Evolutionary conservation across 1,284 basidiomycete species (phyloP), one percentile per base, ranked within the genome.

Genomic region (Puccinia sorghi): DNA sequence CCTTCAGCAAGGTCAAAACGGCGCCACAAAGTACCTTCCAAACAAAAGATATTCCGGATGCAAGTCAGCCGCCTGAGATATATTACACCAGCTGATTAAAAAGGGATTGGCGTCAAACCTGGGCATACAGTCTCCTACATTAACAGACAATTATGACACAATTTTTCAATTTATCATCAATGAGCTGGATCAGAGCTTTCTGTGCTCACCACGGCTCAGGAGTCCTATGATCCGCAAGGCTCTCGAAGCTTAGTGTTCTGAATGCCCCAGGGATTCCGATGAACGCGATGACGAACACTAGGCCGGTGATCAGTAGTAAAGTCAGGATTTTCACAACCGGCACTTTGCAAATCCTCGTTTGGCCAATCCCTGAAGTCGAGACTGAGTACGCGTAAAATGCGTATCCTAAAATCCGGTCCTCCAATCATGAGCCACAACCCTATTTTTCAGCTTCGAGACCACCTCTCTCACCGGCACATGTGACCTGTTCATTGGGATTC

Each of bases 1-100:
- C 50, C 52, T 54, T 71, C 9, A 71, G 39, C 27, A 71, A 39
- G 22, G 69, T 71, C 13, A 71, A 48, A 12, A 71, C n/a, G n/a
- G 12, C 50, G n/a, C 52, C 69, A 22, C 69, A 56, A 56, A 57
- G 37, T 8, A 71, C 22, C 69, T 71, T 37, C 3, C 3, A 25
- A 46, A n/a, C 11, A 64, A 64, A 64, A 43, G 12, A 13, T 9
- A n/a, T 63, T 63, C n/a, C 9, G 9, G 7, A 41, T 12, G 27
- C 41, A 41, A 4, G n/a, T 64, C 41, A 64, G 39, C 41, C 1
- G 46, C 13, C 46, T 63, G 17, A 4, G 32, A n/a, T 2, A 12
- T 46, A 13, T 39, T 20, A 4, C 2, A 61, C 37, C 9, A 20
- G 37, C 1, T 20, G 46, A 64, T 25, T n/a, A 3, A 46, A 64